A percentile compares a stretch with the other conserved stretches of the same genome.
These are phyloP conservation scores for Leccinum imitatum DNA, from an alignment of 768 basidiomycete genomes.

Conservation along the genomic window DNA sequence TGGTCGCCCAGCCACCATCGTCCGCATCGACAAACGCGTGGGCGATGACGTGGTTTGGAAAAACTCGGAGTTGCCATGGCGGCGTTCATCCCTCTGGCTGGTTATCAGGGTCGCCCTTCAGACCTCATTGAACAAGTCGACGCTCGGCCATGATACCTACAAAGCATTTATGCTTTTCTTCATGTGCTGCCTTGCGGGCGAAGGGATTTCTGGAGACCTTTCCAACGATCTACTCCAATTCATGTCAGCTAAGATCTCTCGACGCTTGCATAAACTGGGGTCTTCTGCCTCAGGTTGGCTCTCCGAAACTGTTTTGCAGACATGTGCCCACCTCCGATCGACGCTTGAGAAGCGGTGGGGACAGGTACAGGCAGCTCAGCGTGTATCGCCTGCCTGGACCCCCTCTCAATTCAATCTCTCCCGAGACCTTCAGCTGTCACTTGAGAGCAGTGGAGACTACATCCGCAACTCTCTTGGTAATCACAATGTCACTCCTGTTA, in stretches of 20 bases:
- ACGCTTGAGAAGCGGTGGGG: conserved; percentile 4
- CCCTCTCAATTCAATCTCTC: conserved; percentile 27
- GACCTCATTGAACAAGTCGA: conserved; percentile 28
- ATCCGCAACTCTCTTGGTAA: conserved; percentile 21
- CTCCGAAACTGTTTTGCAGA: background rate
- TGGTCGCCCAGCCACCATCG: conserved; percentile 14
- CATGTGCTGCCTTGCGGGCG: conserved; percentile 12
- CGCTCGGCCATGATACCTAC: conserved; percentile 21
- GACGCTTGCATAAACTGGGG: background rate
- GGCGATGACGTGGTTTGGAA: conserved; percentile 27
- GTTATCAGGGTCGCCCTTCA: conserved; percentile 45
- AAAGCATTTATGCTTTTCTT: conserved; percentile 34
- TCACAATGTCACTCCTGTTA: accelerated
- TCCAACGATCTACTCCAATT: conserved; percentile 2
- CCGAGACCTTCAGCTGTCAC: conserved; percentile 34
- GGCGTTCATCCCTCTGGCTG: conserved; percentile 50
- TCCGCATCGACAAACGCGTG: conserved; percentile 40
- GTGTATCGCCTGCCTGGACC: conserved; percentile 28
- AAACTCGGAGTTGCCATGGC: conserved; percentile 40
- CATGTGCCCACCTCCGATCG: background rate
- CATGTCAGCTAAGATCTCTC: background rate
- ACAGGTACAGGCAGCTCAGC: background rate
- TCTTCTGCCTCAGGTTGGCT: background rate
- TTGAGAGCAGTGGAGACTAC: conserved; percentile 30
- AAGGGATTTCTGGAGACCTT: background rate